Conservation (phyloP, 2,329 filamentous ascomycete genomes). For the Trematosphaeria pertusa region DNA sequence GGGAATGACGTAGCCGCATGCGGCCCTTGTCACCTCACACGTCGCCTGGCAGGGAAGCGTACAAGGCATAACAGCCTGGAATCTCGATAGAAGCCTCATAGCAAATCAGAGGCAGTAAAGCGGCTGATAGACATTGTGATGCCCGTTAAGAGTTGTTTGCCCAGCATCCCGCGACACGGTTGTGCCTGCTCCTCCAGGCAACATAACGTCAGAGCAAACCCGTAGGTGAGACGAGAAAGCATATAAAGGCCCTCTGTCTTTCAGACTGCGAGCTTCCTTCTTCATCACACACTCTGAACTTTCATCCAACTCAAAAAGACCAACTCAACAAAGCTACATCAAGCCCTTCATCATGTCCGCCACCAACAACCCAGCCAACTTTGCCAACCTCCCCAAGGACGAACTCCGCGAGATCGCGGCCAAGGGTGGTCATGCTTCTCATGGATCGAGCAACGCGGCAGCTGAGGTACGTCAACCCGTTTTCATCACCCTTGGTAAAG, state of each 20-base stretch:
- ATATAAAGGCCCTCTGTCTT: constrained; percentile 6
- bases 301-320: neutral
- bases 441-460: constrained; percentile 26
- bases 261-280: neutral
- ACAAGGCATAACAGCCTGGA: constrained; percentile 6
- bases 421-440: constrained; percentile 57
- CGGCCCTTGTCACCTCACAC: too few relatives aligned
- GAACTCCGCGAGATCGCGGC: constrained; percentile 57
- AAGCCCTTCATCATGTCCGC: constrained; percentile 39
- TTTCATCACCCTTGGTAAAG: too few relatives aligned
- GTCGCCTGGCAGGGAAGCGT: constrained; percentile 7
- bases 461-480: too few relatives aligned
- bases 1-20: too few relatives aligned
- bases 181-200: constrained; percentile 18
- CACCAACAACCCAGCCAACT: constrained; percentile 61
- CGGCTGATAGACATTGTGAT: constrained; percentile 6
- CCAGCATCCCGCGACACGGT: neutral
- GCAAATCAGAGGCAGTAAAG: constrained; percentile 9
- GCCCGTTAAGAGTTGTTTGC: constrained; percentile 12
- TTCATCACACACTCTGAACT: constrained; percentile 8
- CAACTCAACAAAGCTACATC: constrained; percentile 4
- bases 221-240: constrained; percentile 15
- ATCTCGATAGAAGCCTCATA: constrained; percentile 1
- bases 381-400: constrained; percentile 60
- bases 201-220: constrained; percentile 33